These are phyloP conservation scores for Phytophthora colocasiae DNA, from an alignment of 352 stramenopile genomes.

Conservation along the genomic window DNA sequence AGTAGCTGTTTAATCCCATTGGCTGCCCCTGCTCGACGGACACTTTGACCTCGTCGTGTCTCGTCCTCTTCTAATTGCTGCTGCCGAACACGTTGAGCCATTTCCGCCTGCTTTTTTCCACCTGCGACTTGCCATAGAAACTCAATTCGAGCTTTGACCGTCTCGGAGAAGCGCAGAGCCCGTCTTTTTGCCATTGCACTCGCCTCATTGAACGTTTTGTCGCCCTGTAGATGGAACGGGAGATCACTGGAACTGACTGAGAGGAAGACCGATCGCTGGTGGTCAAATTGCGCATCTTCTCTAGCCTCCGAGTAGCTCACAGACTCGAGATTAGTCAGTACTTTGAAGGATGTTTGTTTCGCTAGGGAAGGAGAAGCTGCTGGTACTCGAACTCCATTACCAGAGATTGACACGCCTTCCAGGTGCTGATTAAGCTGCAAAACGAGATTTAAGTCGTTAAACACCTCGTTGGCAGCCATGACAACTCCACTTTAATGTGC, in stretches of 20 bases:
- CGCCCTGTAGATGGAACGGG: conserved; percentile 82
- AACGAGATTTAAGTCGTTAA: conserved; percentile 79
- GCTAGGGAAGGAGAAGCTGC: conserved; percentile 28
- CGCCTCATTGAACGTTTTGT: conserved; percentile 71
- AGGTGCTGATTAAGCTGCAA: conserved; percentile 78
- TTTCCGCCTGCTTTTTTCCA: conserved; percentile 43
- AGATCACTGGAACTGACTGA: conserved; percentile 36
- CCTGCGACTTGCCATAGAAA: conserved; percentile 76
- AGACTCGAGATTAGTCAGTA: conserved; percentile 68
- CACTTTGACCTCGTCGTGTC: conserved; percentile 22
- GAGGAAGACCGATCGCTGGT: conserved; percentile 55
- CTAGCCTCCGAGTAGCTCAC: conserved; percentile 51
- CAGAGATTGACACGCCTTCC: conserved; percentile 38
- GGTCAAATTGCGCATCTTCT: conserved; percentile 72
- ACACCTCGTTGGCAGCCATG: conserved; percentile 53
- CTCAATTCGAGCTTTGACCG: conserved; percentile 50
- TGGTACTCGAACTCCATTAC: conserved; percentile 19
- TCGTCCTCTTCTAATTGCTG: conserved; percentile 24
- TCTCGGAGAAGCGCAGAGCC: conserved; percentile 56
- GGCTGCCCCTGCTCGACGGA: conserved; percentile 15
- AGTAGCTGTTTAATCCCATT: conserved; percentile 13
- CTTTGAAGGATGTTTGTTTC: conserved; percentile 70
- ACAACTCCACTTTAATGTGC: conserved; percentile 2
- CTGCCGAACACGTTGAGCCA: conserved; percentile 30
- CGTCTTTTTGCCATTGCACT: conserved; percentile 60